Conservation (phyloP, 805 yeast genomes). For the Schwanniomyces sp. region DNA sequence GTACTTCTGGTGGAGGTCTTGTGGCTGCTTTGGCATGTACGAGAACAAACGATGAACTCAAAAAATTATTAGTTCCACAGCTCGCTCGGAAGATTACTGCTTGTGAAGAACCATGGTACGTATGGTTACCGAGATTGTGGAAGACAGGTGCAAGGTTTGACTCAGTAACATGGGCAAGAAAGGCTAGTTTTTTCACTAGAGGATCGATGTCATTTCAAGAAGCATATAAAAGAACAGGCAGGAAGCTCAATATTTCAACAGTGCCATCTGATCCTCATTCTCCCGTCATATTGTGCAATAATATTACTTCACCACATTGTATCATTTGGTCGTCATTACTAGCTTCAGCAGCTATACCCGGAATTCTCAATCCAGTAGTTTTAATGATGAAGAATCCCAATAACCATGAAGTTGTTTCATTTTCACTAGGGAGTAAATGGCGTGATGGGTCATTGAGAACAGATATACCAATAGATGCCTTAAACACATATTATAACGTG, state of each 20-base stretch:
- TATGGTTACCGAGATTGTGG: constrained; percentile 67
- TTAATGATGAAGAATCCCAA: constrained; percentile 60
- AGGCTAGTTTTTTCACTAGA: constrained; percentile 65
- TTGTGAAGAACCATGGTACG: constrained; percentile 60
- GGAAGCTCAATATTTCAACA: constrained; percentile 68
- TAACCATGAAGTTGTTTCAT: constrained; percentile 52
- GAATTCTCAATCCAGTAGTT: constrained; percentile 76
- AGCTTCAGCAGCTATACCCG: constrained; percentile 84
- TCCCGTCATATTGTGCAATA: constrained; percentile 76
- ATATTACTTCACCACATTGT: constrained; percentile 76
- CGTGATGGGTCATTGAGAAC: constrained; percentile 78
- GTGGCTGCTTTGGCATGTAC: constrained; percentile 74
- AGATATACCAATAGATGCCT: constrained; percentile 72
- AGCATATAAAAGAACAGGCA: constrained; percentile 66
- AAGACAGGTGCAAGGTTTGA: constrained; percentile 79
- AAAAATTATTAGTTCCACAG: constrained; percentile 55
- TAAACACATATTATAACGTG: constrained; percentile 73
- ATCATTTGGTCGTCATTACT: constrained; percentile 77
- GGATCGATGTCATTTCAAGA: constrained; percentile 75
- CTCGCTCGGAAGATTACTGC: constrained; percentile 66
- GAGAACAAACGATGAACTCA: constrained; percentile 65
- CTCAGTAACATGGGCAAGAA: constrained; percentile 70
- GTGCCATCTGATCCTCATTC: constrained; percentile 83
- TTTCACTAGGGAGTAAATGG: constrained; percentile 74
- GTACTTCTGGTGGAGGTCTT: constrained; percentile 81